These are phyloP conservation scores for Ophiostoma perfectum DNA, from an alignment of 2,329 filamentous ascomycete species.

Conservation along the genomic window DNA sequence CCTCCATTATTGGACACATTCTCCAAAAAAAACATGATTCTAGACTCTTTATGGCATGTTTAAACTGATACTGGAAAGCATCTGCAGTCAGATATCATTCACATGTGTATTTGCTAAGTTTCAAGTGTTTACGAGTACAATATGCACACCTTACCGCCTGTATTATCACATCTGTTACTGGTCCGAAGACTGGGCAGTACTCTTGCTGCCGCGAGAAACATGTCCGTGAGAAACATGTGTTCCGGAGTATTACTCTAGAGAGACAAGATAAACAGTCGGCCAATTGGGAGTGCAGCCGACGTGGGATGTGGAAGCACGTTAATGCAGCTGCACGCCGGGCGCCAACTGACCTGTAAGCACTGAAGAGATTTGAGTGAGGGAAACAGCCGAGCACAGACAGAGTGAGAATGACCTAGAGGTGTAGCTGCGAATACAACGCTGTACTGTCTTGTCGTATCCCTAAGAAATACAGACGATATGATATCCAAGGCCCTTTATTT, in stretches of 20 bases:
- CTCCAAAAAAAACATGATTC: too few relatives aligned
- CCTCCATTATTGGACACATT: too few relatives aligned
- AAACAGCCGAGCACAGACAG: neutral
- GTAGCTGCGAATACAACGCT: constrained; percentile 2
- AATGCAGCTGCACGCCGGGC: neutral
- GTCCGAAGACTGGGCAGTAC: neutral
- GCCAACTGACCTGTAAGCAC: neutral
- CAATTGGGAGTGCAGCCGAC: neutral
- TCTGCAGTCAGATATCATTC: too few relatives aligned
- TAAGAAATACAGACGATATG: too few relatives aligned
- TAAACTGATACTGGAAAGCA: too few relatives aligned
- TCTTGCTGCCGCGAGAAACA: neutral
- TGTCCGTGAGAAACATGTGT: neutral
- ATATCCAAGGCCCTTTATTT: too few relatives aligned
- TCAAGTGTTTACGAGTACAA: too few relatives aligned
- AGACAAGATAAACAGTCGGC: neutral
- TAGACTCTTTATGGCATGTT: too few relatives aligned
- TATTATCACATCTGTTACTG: neutral
- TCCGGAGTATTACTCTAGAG: neutral
- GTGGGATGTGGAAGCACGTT: neutral
- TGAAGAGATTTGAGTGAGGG: too few relatives aligned
- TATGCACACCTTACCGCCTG: too few relatives aligned
- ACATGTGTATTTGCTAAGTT: too few relatives aligned
- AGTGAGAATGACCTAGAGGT: neutral
- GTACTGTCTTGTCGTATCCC: neutral